These are phyloP conservation scores for Fusarium scirpi DNA, from an alignment of 2,329 filamentous ascomycete species.

Conservation along the genomic window DNA sequence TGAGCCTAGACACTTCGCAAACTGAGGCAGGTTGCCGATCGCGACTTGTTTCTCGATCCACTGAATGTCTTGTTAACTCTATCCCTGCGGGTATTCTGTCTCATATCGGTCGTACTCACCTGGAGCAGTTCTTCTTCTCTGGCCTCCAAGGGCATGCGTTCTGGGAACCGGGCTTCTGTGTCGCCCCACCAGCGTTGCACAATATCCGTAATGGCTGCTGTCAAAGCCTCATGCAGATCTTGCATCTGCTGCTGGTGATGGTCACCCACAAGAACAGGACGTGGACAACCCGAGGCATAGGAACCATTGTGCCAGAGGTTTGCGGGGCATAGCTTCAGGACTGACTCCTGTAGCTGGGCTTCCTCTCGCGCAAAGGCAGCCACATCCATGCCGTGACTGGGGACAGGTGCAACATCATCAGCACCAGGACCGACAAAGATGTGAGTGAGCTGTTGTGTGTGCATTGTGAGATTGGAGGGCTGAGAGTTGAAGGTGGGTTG, in stretches of 20 bases:
- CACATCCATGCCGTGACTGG: conserved; percentile 66
- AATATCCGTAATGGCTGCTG: conserved; percentile 51
- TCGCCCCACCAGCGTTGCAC: conserved; percentile 56
- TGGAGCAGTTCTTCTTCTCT: conserved; percentile 49
- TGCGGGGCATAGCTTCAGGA: conserved; percentile 43
- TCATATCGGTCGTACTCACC: conserved; percentile 24
- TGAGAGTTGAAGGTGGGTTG: conserved; percentile 48
- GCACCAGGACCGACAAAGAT: conserved; percentile 28
- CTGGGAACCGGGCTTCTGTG: conserved; percentile 45
- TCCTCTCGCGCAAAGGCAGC: conserved; percentile 34
- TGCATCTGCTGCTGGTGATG: conserved; percentile 49
- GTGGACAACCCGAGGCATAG: conserved; percentile 47
- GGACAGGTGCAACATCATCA: conserved; percentile 17
- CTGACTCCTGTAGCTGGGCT: conserved; percentile 20
- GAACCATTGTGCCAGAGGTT: conserved; percentile 49
- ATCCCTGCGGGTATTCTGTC: not conserved
- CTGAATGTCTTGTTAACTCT: conserved; percentile 26
- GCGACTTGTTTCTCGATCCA: conserved; percentile 48
- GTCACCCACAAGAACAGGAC: conserved; percentile 52
- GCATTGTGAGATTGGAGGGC: conserved; percentile 42
- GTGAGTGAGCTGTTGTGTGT: conserved; percentile 33
- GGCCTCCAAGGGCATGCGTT: conserved; percentile 51
- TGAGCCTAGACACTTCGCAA: conserved; percentile 46
- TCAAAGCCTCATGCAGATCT: conserved; percentile 50
- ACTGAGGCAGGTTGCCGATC: conserved; percentile 41